These are phyloP conservation scores for Blastobotrys parvus DNA, from an alignment of 805 yeast species.

Conservation along the genomic window DNA sequence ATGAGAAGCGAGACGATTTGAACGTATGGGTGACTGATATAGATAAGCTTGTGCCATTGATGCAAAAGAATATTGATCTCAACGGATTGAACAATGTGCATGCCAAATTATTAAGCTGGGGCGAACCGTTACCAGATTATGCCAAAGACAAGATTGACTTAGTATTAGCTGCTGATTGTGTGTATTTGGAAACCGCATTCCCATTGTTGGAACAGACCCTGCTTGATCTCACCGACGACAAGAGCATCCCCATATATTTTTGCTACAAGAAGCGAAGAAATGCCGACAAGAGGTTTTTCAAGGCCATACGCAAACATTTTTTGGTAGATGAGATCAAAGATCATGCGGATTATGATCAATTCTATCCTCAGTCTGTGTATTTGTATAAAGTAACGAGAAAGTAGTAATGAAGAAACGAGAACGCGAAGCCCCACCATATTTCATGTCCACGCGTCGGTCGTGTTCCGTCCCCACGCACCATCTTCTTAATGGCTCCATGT, in stretches of 20 bases:
- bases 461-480: no score
- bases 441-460: no score
- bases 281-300: constrained; percentile 33
- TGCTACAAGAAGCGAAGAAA: constrained; percentile 48
- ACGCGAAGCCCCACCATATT: no score
- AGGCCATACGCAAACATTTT: constrained; percentile 26
- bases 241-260: constrained; percentile 40
- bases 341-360: constrained; percentile 28
- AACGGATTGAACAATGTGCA: constrained; percentile 33
- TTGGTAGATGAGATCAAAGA: constrained; percentile 25
- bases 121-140: constrained; percentile 32
- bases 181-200: constrained; percentile 46
- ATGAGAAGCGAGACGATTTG: constrained; percentile 22
- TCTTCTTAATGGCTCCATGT: no score
- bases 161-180: constrained; percentile 53
- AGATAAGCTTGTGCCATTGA: constrained; percentile 36
- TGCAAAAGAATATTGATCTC: constrained; percentile 37
- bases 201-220: constrained; percentile 44
- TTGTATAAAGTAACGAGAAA: constrained; percentile 31
- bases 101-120: constrained; percentile 42
- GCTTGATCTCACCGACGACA: constrained; percentile 34
- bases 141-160: constrained; percentile 33
- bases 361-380: constrained; percentile 34
- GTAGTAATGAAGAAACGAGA: no score
- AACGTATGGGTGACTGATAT: constrained; percentile 44